Evolutionary conservation across 2,329 filamentous ascomycete species (phyloP).

Genomic region (Diaporthe sp.): DNA sequence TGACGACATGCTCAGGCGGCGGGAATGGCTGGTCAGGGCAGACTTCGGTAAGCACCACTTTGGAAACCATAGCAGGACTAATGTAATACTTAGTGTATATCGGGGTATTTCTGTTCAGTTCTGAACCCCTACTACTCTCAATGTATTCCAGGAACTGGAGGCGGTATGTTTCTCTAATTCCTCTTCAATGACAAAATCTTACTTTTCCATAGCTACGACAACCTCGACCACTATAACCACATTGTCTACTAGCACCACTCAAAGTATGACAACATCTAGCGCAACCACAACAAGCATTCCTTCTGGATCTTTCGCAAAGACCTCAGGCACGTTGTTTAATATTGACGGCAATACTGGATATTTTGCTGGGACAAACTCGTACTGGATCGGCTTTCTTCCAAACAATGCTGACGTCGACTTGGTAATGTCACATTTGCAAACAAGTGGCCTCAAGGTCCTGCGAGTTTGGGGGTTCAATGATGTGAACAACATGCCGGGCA

Average conservation of each 20-base stretch:
- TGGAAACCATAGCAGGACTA: no score
- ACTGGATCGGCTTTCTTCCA: conserved; percentile 60
- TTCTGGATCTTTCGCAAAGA: neutral
- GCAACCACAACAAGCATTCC: neutral
- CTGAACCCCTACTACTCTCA: neutral
- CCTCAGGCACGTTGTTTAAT: conserved; percentile 41
- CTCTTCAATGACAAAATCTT: neutral
- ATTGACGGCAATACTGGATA: conserved; percentile 58
- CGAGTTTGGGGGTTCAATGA: conserved; percentile 73
- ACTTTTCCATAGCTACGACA: neutral
- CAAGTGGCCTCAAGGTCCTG: conserved; percentile 62
- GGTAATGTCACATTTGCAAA: conserved; percentile 1
- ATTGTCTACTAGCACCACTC: neutral
- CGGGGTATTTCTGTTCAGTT: conserved; percentile 7
- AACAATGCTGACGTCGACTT: conserved; percentile 21
- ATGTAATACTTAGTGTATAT: no score
- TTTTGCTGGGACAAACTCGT: conserved; percentile 65
- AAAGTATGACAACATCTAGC: neutral
- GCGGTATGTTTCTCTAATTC: neutral
- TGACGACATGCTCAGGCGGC: neutral
- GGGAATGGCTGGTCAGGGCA: neutral
- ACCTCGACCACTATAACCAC: neutral
- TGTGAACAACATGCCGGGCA: conserved; percentile 52
- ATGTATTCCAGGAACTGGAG: neutral
- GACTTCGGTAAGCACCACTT: no score